These are phyloP conservation scores for maize (Zea mays) DNA, from an alignment of 176 grass and related monocot genomes.

Conservation along the genomic window Zm-B73-REFERENCE-NAM-5.0 NC_050104.1:68439501-68440000, in stretches of 20 bases:
- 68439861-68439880: constrained; percentile 31
- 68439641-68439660: constrained; percentile 53
- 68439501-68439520: neutral
- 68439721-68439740: constrained; percentile 7
- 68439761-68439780: constrained; percentile 39
- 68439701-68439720: neutral
- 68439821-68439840: constrained; percentile 29
- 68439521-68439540: neutral
- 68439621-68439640: constrained; percentile 57
- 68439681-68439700: constrained; percentile 31
- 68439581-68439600: neutral
- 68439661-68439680: constrained; percentile 38
- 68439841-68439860: constrained; percentile 34
- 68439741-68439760: neutral
- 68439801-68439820: neutral
- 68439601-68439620: neutral
- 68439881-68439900: neutral
- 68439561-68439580: neutral
- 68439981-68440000: constrained; percentile 10
- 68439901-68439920: constrained; percentile 8
- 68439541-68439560: neutral
- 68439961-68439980: neutral
- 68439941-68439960: constrained; percentile 32
- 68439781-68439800: neutral
- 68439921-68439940: constrained; percentile 1